Base-by-base conservation (phyloP, 352 stramenopile genomes). In the Globisporangium viniferum region DNA sequence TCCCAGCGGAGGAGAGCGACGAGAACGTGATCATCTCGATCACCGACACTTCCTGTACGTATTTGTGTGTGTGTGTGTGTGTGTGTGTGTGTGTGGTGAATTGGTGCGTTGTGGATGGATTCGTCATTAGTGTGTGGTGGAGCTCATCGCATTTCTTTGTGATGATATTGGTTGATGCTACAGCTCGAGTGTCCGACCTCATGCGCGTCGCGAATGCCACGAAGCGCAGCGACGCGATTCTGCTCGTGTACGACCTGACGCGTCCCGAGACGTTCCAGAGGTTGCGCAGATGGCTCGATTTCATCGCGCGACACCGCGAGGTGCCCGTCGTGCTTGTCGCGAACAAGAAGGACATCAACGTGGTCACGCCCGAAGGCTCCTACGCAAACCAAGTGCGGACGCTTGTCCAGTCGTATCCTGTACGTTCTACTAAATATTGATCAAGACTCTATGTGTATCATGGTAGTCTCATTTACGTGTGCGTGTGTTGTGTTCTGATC, bases 21-120 rank as follows among this genome's bases (percentile, higher is more conserved):
- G 90, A 96, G 68, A 94, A 96, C 60, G 89, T 97, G 29, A 77
- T 95, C 69, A 90, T 96, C 64, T 96, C 90, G 59, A 94, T 96
- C 67, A 95, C 89, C 18, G 90, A 97, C 73, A 96, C 89, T 0
- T 92, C 84, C 2, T 92, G 86, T 93, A 73, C 53, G 82, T 78
- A 24, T 24, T 24, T 24, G 24, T 24, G 24, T 24, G 24, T 31
- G 29, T 31, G 9, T 41, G 10, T n/a, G 29, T 33, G 29, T 33
- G 29, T 33, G 29, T 33, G 3, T 33, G 29, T 33, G 29, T 31
- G 29, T 31, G 9, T 41, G 10, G 10, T 3, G 2, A 22, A 7
- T 64, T 65, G 29, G 5, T 55, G 6, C 62, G 12, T 41, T 15
- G 20, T 51, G 10, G 8, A 24, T 27, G 18, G 14, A 27, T 10